A percentile compares a stretch with the other conserved stretches of the same genome.
Conservation (phyloP, 2,329 filamentous ascomycete species). For the Neocatenulostroma microsporum region DNA sequence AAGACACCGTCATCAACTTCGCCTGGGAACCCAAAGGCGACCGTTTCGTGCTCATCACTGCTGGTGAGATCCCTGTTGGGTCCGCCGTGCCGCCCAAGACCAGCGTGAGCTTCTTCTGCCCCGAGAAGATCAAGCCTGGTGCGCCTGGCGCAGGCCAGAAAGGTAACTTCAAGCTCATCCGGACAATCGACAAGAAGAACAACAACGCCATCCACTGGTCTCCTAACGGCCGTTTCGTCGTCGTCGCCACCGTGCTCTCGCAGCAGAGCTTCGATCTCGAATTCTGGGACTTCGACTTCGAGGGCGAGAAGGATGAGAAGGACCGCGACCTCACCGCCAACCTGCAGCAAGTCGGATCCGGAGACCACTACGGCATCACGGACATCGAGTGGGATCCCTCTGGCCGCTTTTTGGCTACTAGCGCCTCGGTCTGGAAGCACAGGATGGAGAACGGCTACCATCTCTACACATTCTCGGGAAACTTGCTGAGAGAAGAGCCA, state of each 20-base stretch:
- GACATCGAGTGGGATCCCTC: conserved; percentile 98
- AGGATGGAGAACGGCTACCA: conserved; percentile 99
- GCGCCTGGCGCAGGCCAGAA: too few species aligned
- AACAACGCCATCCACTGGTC: conserved; percentile 99
- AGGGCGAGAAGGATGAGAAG: conserved; percentile 84
- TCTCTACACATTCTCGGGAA: conserved; percentile 92
- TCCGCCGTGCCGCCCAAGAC: conserved; percentile 89
- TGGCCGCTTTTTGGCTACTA: conserved; percentile 86
- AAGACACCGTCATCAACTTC: conserved; percentile 99
- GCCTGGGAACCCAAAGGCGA: conserved; percentile 98
- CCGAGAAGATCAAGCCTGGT: conserved; percentile 82
- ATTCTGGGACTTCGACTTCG: conserved; percentile 96
- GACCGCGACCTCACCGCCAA: conserved; percentile 95
- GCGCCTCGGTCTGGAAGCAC: conserved; percentile 93
- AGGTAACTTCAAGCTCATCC: conserved; percentile 97
- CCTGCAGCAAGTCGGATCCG: conserved; percentile 85
- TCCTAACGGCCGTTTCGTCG: conserved; percentile 86
- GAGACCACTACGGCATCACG: conserved; percentile 94
- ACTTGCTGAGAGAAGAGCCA: conserved; percentile 78
- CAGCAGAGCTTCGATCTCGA: conserved; percentile 92
- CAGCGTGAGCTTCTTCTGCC: conserved; percentile 89
- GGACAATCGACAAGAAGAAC: conserved; percentile 97
- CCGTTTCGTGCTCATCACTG: conserved; percentile 94
- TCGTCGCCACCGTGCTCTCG: conserved; percentile 87
- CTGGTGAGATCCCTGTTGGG: conserved; percentile 69